phyloP scores from a whole-genome alignment of 2,329 filamentous ascomycete species.

The Ilyonectria sp. region DNA sequence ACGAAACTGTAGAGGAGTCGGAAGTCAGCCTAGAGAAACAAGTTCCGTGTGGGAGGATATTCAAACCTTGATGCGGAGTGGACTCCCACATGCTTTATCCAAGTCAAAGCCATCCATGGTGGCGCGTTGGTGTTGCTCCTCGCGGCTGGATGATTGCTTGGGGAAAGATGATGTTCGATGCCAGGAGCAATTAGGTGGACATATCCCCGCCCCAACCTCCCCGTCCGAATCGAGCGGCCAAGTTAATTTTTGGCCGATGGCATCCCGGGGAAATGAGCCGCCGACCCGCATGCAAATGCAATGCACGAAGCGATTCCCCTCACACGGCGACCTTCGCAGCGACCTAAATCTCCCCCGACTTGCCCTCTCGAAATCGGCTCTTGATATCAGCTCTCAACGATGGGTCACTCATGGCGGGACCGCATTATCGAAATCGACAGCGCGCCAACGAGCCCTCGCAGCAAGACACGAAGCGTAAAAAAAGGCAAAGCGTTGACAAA shows the following conservation, averaged over 20 bases:
- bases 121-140: too few relatives aligned
- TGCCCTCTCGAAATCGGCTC: too few relatives aligned
- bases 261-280: neutral
- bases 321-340: neutral
- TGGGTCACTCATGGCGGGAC: slow-evolving; percentile 17
- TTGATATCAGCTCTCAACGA: slow-evolving; percentile 7
- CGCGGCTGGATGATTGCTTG: too few relatives aligned
- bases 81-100: too few relatives aligned
- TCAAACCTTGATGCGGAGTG: too few relatives aligned
- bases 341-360: neutral
- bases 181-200: too few relatives aligned
- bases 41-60: too few relatives aligned
- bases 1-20: neutral
- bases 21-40: too few relatives aligned
- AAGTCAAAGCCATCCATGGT: too few relatives aligned
- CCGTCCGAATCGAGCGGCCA: neutral
- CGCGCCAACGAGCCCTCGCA: slow-evolving; percentile 11
- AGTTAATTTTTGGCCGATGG: neutral
- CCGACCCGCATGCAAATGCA: neutral
- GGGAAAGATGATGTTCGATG: too few relatives aligned
- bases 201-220: too few relatives aligned
- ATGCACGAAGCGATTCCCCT: neutral
- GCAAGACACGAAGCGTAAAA: neutral
- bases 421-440: slow-evolving; percentile 15
- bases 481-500: neutral